Conservation (phyloP, 2,329 filamentous ascomycete genomes). For the Fusarium setosum region DNA sequence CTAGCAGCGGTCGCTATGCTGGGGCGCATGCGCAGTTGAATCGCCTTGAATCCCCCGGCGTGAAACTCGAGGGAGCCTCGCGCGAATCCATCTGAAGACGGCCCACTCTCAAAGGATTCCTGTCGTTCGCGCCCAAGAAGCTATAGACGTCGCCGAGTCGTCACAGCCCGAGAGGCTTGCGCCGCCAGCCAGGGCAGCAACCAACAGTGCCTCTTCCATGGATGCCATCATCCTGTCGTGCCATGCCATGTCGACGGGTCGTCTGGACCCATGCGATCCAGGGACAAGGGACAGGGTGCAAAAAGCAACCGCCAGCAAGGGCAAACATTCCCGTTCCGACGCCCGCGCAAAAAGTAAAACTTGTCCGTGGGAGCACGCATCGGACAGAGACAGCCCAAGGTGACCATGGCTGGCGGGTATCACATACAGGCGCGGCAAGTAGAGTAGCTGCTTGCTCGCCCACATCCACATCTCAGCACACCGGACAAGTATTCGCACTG, state of each 20-base stretch:
- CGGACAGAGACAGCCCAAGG: conserved; percentile 11
- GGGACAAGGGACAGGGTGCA: conserved; percentile 6
- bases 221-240: conserved; percentile 28
- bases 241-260: conserved; percentile 19
- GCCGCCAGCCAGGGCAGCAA: conserved; percentile 17
- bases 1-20: conserved; percentile 23
- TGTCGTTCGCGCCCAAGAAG: conserved; percentile 21
- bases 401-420: conserved; percentile 10
- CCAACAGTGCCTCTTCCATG: conserved; percentile 16
- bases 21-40: conserved; percentile 10
- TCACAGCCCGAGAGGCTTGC: conserved; percentile 13
- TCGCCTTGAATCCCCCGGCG: conserved; percentile 8
- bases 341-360: conserved; percentile 30
- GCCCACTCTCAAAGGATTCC: conserved; percentile 24
- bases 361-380: conserved; percentile 11
- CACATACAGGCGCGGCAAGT: conserved; percentile 12
- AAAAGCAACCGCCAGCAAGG: conserved; percentile 10
- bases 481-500: not conserved
- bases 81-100: not conserved
- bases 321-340: conserved; percentile 28
- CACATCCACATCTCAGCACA: conserved; percentile 24
- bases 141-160: conserved; percentile 11
- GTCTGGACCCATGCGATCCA: conserved; percentile 3
- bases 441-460: conserved; percentile 18
- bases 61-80: conserved; percentile 6